Conservation (phyloP, 768 basidiomycete genomes). For the Psilocybe subaeruginosa region DNA sequence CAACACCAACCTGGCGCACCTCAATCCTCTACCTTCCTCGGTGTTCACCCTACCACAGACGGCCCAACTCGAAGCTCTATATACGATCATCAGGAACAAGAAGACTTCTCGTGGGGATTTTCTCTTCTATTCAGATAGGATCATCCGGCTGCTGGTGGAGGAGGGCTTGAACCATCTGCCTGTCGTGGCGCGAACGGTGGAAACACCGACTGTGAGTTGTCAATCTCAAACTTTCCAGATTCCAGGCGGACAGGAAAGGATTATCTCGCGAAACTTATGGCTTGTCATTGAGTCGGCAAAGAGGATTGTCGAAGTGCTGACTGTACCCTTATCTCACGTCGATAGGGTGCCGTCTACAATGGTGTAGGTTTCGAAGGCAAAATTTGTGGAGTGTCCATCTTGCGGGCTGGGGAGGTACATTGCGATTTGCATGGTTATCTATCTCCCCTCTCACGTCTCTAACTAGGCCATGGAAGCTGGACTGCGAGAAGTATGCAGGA, state of each 20-base stretch:
- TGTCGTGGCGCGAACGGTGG: conserved; percentile 69
- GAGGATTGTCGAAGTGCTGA: neutral
- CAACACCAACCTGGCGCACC: conserved; percentile 39
- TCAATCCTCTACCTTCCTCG: conserved; percentile 65
- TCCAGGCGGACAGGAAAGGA: neutral
- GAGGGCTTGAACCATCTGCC: conserved; percentile 89
- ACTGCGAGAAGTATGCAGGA: conserved; percentile 92
- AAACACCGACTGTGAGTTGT: conserved; percentile 76
- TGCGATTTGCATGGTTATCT: neutral
- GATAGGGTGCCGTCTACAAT: conserved; percentile 79
- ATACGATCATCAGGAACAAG: conserved; percentile 93
- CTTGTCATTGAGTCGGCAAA: neutral
- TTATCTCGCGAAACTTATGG: conserved; percentile 1
- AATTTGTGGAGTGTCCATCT: conserved; percentile 95
- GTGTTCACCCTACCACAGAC: conserved; percentile 92
- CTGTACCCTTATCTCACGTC: conserved; percentile 2
- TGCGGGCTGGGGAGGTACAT: conserved; percentile 86
- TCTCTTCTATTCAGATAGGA: conserved; percentile 92
- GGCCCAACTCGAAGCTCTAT: conserved; percentile 90
- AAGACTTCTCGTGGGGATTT: conserved; percentile 92
- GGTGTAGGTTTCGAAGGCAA: conserved; percentile 96
- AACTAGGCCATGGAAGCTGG: conserved; percentile 95
- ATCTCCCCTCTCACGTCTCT: neutral
- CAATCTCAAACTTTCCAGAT: neutral
- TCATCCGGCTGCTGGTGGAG: conserved; percentile 82